Evolutionary conservation across 2,329 filamentous ascomycete genomes (phyloP).

Genomic region (Scedosporium apiospermum): DNA sequence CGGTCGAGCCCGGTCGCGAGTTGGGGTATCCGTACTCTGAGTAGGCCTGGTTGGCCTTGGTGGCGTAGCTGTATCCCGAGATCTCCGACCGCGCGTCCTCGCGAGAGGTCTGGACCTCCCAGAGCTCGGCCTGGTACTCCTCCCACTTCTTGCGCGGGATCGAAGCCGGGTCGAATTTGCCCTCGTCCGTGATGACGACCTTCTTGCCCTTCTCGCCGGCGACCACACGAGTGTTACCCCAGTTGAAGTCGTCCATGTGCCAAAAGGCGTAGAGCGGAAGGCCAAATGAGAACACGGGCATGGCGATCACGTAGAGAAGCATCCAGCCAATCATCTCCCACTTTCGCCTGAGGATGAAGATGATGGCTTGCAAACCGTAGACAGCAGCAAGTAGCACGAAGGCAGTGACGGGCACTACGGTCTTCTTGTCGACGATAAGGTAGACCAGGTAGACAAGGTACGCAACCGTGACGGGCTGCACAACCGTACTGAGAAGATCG

Average conservation of each 20-base stretch:
- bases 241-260: conserved; percentile 99
- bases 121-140: conserved; percentile 95
- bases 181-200: conserved; percentile 89
- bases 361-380: conserved; percentile 92
- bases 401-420: conserved; percentile 68
- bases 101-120: conserved; percentile 84
- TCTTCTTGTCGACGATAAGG: conserved; percentile 50
- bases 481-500: conserved; percentile 82
- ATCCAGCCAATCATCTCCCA: conserved; percentile 99
- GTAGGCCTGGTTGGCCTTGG: conserved; percentile 58
- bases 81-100: conserved; percentile 74
- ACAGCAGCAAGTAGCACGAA: conserved; percentile 91
- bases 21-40: conserved; percentile 62
- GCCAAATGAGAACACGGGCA: conserved; percentile 84
- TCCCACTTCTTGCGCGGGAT: conserved; percentile 99
- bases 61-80: conserved; percentile 91
- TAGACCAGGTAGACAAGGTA: conserved; percentile 89
- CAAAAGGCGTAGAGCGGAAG: conserved; percentile 94
- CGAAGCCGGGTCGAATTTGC: conserved; percentile 86
- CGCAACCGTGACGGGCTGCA: conserved; percentile 82
- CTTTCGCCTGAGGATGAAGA: conserved; percentile 92
- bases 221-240: conserved; percentile 97
- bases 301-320: conserved; percentile 85
- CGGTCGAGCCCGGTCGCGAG: conserved; percentile 47
- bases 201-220: conserved; percentile 90